These are phyloP conservation scores for Penicilliopsis zonata DNA, from an alignment of 495 filamentous ascomycete genomes.

Conservation along the genomic window DNA sequence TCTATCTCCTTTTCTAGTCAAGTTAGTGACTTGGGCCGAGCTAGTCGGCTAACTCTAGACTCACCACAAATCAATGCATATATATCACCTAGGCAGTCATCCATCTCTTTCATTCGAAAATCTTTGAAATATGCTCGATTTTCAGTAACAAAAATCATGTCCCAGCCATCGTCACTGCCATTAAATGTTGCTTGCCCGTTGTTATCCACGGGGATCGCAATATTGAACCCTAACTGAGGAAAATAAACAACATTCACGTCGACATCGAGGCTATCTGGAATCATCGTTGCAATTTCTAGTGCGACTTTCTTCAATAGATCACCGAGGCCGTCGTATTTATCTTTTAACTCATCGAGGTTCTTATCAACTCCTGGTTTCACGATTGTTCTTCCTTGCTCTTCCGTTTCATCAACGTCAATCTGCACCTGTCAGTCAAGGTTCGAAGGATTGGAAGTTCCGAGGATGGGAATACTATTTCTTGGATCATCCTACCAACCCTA, in stretches of 20 bases:
- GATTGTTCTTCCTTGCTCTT: constrained; percentile 59
- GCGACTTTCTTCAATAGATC: constrained; percentile 56
- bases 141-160: constrained; percentile 63
- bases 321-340: constrained; percentile 64
- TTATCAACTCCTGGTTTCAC: constrained; percentile 62
- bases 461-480: constrained; percentile 37
- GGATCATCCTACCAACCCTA: constrained; percentile 56
- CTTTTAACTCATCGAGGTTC: constrained; percentile 67
- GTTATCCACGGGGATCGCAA: constrained; percentile 55
- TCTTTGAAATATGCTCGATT: constrained; percentile 80
- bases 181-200: constrained; percentile 51
- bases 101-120: constrained; percentile 69
- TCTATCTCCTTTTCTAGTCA: constrained; percentile 80
- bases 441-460: background rate
- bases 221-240: constrained; percentile 83
- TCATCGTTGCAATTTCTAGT: constrained; percentile 42
- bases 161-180: constrained; percentile 56
- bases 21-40: too few species aligned
- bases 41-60: too few species aligned
- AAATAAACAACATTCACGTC: constrained; percentile 76
- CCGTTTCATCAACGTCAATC: constrained; percentile 76
- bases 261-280: constrained; percentile 50
- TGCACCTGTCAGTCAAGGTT: constrained; percentile 11
- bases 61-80: constrained; percentile 72
- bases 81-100: constrained; percentile 72